These are phyloP conservation scores for Tremella fuciformis DNA, from an alignment of 768 basidiomycete species.

Conservation along the genomic window DNA sequence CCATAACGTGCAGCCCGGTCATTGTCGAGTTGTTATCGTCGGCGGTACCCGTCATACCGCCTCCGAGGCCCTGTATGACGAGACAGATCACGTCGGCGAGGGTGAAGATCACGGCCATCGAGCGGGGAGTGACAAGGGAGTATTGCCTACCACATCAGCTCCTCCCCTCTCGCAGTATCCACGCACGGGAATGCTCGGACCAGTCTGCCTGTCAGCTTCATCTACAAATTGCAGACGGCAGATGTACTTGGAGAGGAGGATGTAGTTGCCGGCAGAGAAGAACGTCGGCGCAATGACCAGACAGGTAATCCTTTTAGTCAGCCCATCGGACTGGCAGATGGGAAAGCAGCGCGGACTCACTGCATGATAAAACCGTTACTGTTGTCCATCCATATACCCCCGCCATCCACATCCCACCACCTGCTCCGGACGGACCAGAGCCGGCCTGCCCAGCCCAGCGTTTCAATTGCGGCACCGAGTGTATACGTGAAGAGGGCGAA, in stretches of 20 bases:
- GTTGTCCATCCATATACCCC: slow-evolving; percentile 19
- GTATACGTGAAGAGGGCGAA: neutral
- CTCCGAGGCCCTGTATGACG: slow-evolving; percentile 64
- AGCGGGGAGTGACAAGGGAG: neutral
- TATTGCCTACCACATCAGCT: neutral
- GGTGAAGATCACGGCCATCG: slow-evolving; percentile 48
- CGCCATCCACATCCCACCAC: slow-evolving; percentile 19
- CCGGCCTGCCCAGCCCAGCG: slow-evolving; percentile 27
- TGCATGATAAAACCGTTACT: slow-evolving; percentile 56
- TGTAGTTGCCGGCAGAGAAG: slow-evolving; percentile 60
- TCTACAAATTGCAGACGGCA: too few species aligned
- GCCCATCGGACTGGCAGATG: too few species aligned
- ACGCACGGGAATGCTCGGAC: too few species aligned
- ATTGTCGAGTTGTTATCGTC: slow-evolving; percentile 34
- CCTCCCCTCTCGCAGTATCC: too few species aligned
- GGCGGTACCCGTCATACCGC: slow-evolving; percentile 58
- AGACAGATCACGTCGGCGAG: slow-evolving; percentile 60
- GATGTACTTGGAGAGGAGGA: slow-evolving; percentile 59
- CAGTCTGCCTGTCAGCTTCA: too few species aligned
- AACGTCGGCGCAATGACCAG: slow-evolving; percentile 63
- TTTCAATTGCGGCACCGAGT: neutral
- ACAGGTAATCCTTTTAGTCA: slow-evolving; percentile 55
- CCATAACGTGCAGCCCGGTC: slow-evolving; percentile 60
- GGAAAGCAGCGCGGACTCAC: too few species aligned
- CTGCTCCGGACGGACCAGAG: slow-evolving; percentile 7